phyloP scores from a whole-genome alignment of 176 grass and related monocot species.

The Miscanthus lutarioriparius region DNA sequence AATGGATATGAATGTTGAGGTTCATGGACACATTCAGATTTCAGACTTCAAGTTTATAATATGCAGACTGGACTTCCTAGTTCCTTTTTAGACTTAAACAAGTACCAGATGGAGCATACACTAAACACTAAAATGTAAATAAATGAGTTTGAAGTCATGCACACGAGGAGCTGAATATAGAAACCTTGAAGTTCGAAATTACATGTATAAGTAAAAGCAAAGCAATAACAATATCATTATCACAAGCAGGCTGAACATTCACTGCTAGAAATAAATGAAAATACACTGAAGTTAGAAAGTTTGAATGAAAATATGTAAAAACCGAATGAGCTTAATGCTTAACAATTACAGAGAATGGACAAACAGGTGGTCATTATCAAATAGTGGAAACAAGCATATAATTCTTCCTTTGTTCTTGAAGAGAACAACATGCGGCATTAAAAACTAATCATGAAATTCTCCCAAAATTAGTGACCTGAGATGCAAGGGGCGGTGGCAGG shows the following conservation, averaged over 20 bases:
- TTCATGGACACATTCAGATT: not conserved
- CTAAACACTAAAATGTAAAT: not conserved
- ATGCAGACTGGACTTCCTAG: no score
- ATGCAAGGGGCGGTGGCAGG: not conserved
- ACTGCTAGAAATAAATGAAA: not conserved
- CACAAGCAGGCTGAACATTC: not conserved
- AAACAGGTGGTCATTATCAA: not conserved
- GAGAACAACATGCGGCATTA: not conserved
- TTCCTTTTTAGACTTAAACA: no score
- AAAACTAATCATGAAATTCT: not conserved
- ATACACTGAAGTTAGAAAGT: not conserved
- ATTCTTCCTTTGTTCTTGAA: not conserved
- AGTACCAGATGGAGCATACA: not conserved
- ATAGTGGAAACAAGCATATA: not conserved
- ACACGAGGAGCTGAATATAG: not conserved
- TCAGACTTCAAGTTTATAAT: not conserved
- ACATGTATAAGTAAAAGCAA: not conserved
- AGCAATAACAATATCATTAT: not conserved
- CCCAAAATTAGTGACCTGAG: not conserved
- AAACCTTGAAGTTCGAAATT: not conserved
- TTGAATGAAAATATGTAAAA: not conserved
- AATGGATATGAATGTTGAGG: not conserved
- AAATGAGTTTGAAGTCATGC: not conserved
- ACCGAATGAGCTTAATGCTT: not conserved
- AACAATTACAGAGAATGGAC: not conserved